Base-by-base conservation (phyloP, 371 early-diverging fungal species). In the Apophysomyces ossiformis region DNA sequence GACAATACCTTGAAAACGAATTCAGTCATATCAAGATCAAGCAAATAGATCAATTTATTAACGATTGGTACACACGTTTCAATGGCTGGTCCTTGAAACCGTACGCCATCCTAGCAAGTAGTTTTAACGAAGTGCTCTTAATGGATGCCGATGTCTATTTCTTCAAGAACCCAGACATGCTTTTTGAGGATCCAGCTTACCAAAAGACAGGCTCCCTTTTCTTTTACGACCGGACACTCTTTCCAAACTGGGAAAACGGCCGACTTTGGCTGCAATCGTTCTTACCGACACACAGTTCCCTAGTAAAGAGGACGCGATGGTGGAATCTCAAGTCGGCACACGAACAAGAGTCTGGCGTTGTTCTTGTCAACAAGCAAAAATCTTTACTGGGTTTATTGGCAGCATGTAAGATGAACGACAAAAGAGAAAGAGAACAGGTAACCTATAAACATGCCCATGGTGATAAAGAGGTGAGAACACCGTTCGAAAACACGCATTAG, bases 61-160 rank as follows among this genome's bases (percentile, higher is more conserved):
- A 80, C 26, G 69, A 77, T 7, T 67, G 63, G 15, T 71, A 72
- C 57, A 73, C 82, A 26, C 63, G 67, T 18, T 76, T 85, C 60
- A 75, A 75, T 5, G 83, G 81, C 4, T 85, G 87, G 87, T 76
- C 82, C 8, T 74, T 87, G 67, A 88, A 88, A 44, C 84, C 89
- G 1, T 87, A 79, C 72, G 75, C 83, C 0, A 80, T 90, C 43
- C 68, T 90, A 47, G 86, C 84, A 0, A 87, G 89, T 3, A 65
- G 60, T 2, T 91, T 91, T 63, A 69, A 69, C 11, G 83, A 88
- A 39, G 73, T 83, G 5, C 83, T 92, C 58, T 74, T 90, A 47
- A 68, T 89, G 58, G 90, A 92, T 71, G 87, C 90, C 1, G 92
- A 92, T 45, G 86, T 70, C n/a, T 75, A 86, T 46, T 90, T 89